Evolutionary conservation across 257 asterid species (phyloP).

Genomic region (Cinchona pubescens): DNA sequence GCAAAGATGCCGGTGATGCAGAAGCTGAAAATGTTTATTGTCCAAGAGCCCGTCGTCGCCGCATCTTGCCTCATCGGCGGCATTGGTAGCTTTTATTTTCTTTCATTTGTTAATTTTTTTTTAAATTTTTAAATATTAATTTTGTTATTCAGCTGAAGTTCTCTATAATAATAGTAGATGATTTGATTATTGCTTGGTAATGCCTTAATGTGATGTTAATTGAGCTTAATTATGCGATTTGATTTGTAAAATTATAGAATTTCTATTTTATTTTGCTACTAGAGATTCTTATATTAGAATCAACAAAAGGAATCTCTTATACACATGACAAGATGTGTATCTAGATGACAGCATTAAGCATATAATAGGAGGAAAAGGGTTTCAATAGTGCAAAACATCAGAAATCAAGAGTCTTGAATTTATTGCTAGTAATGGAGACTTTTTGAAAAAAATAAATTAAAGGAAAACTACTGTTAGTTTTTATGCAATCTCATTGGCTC

Average conservation of each 20-base stretch:
- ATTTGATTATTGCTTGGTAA: background rate
- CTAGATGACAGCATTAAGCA: too few relatives aligned
- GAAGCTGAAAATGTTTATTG: slow-evolving; percentile 69
- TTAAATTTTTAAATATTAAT: too few relatives aligned
- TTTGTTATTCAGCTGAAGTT: too few relatives aligned
- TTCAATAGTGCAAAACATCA: background rate
- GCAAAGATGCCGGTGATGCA: slow-evolving; percentile 64
- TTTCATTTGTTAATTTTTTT: too few relatives aligned
- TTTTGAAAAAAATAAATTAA: background rate
- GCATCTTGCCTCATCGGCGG: slow-evolving; percentile 90
- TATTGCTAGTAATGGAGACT: background rate
- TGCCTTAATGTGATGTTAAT: background rate
- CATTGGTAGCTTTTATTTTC: too few relatives aligned
- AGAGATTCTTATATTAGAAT: too few relatives aligned
- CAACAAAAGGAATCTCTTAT: too few relatives aligned
- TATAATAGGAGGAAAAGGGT: background rate
- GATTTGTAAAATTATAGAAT: background rate
- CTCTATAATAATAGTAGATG: too few relatives aligned
- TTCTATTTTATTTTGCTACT: too few relatives aligned
- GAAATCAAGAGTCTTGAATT: background rate
- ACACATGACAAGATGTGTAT: too few relatives aligned
- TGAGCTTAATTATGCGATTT: too few relatives aligned
- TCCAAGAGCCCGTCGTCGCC: slow-evolving; percentile 80
- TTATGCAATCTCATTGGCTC: background rate
- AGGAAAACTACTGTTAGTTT: background rate